phyloP scores from a whole-genome alignment of 2,329 filamentous ascomycete genomes.

The Fusarium sp. region DNA sequence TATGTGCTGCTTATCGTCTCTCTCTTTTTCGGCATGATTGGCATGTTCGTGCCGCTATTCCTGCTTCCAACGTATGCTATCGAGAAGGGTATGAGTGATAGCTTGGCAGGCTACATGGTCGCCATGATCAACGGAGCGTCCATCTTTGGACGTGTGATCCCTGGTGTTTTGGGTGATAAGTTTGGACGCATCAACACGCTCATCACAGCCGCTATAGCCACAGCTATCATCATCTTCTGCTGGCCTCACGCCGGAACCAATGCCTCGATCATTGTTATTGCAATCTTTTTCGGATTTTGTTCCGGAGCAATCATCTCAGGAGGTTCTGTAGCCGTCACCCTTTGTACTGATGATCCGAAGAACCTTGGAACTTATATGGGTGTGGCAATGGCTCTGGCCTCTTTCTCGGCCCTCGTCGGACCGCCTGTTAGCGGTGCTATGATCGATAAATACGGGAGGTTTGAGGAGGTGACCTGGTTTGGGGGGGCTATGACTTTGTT shows the following conservation, averaged over 20 bases:
- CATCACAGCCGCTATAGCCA: slow-evolving; percentile 15
- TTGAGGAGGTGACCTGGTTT: slow-evolving; percentile 47
- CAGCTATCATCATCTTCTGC: slow-evolving; percentile 44
- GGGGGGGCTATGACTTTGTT: slow-evolving; percentile 41
- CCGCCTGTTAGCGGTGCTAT: slow-evolving; percentile 53
- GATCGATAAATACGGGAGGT: slow-evolving; percentile 56
- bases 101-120: slow-evolving; percentile 76
- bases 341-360: slow-evolving; percentile 49
- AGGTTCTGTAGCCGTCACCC: slow-evolving; percentile 59
- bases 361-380: slow-evolving; percentile 69
- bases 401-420: slow-evolving; percentile 62
- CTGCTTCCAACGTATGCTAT: slow-evolving; percentile 70
- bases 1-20: slow-evolving; percentile 44
- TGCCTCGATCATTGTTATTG: slow-evolving; percentile 55
- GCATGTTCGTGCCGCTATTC: slow-evolving; percentile 42
- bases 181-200: slow-evolving; percentile 69
- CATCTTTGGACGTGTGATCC: slow-evolving; percentile 70
- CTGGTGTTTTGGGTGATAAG: slow-evolving; percentile 72
- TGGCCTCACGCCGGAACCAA: slow-evolving; percentile 52
- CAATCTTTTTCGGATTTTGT: slow-evolving; percentile 57
- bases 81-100: slow-evolving; percentile 64
- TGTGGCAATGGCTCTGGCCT: slow-evolving; percentile 62
- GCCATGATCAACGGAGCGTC: slow-evolving; percentile 77
- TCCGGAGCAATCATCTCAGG: slow-evolving; percentile 63
- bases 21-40: slow-evolving; percentile 57